Evolutionary conservation across 2,329 filamentous ascomycete genomes (phyloP).

Genomic region (Ploettnerulaceae sp.): DNA sequence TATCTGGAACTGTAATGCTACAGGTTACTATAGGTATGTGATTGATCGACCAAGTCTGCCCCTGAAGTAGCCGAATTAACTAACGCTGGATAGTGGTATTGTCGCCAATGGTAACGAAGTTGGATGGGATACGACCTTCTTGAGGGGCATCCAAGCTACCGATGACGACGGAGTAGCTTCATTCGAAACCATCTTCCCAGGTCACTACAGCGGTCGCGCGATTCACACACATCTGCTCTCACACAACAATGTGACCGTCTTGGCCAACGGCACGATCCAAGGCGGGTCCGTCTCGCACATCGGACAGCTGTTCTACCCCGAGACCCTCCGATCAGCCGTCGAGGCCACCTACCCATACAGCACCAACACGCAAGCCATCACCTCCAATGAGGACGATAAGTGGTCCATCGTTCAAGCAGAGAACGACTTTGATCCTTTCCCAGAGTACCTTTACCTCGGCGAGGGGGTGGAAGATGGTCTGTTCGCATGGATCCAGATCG

Average conservation of each 20-base stretch:
- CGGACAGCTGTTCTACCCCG: conserved; percentile 57
- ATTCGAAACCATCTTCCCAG: conserved; percentile 42
- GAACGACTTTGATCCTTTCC: conserved; percentile 46
- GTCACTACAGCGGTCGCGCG: conserved; percentile 42
- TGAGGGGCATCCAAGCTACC: conserved; percentile 40
- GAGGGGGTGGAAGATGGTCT: conserved; percentile 47
- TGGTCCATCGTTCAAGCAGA: conserved; percentile 40
- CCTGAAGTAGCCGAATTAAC: too few relatives aligned
- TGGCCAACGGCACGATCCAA: conserved; percentile 44
- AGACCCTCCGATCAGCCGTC: conserved; percentile 56
- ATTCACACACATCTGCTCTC: conserved; percentile 41
- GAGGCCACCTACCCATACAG: conserved; percentile 46
- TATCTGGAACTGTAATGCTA: conserved; percentile 42
- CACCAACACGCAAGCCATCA: conserved; percentile 43
- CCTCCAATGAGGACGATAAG: conserved; percentile 44
- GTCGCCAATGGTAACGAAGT: conserved; percentile 31
- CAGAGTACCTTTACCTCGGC: conserved; percentile 55
- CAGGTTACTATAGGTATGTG: too few relatives aligned
- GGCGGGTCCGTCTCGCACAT: conserved; percentile 43
- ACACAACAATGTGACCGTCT: conserved; percentile 16
- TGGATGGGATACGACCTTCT: conserved; percentile 41
- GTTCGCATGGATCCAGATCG: conserved; percentile 51
- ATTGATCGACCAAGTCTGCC: too few relatives aligned
- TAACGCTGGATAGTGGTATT: conserved; percentile 46
- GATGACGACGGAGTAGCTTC: conserved; percentile 40